Evolutionary conservation across 2,329 filamentous ascomycete species (phyloP).

Genomic region (Leptographium procerum): DNA sequence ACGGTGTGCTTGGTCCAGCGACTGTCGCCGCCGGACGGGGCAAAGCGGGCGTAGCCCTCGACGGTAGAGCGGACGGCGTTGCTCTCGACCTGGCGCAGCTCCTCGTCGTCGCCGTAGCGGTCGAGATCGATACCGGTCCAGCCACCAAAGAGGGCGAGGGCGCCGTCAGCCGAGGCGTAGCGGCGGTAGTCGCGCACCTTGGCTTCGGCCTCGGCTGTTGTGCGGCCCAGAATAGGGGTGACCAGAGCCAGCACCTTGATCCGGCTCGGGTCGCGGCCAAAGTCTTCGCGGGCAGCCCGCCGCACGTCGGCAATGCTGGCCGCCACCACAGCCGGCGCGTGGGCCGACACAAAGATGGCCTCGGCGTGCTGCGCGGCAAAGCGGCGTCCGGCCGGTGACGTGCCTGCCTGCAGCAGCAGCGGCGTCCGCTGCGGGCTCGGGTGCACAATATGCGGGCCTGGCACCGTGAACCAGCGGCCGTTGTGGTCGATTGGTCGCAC

Average conservation of each 20-base stretch:
- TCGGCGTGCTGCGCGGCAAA: conserved; percentile 16
- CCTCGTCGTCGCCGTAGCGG: conserved; percentile 25
- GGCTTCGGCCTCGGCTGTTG: conserved; percentile 12
- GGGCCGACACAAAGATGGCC: conserved; percentile 13
- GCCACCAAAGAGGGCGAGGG: conserved; percentile 15
- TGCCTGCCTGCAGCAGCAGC: conserved; percentile 14
- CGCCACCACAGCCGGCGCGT: conserved; percentile 6
- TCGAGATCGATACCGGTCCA: conserved; percentile 17
- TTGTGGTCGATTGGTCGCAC: conserved; percentile 6
- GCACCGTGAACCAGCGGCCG: conserved; percentile 1
- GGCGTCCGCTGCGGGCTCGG: conserved; percentile 10
- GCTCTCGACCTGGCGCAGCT: conserved; percentile 25
- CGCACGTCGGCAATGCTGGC: conserved; percentile 9
- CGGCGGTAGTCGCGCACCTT: conserved; percentile 20
- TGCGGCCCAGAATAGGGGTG: conserved; percentile 11
- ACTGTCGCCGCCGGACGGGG: not conserved
- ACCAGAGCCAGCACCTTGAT: conserved; percentile 15
- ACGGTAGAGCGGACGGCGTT: conserved; percentile 23
- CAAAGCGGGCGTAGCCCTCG: conserved; percentile 6
- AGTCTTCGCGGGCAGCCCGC: not conserved
- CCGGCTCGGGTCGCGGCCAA: conserved; percentile 18
- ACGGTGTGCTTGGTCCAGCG: conserved; percentile 11
- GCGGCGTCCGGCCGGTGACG: conserved; percentile 10
- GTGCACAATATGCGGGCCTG: conserved; percentile 1
- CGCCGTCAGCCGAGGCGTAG: conserved; percentile 12